These are phyloP conservation scores for Nothophaeocryptopus gaeumannii DNA, from an alignment of 2,329 filamentous ascomycete genomes.

Conservation along the genomic window DNA sequence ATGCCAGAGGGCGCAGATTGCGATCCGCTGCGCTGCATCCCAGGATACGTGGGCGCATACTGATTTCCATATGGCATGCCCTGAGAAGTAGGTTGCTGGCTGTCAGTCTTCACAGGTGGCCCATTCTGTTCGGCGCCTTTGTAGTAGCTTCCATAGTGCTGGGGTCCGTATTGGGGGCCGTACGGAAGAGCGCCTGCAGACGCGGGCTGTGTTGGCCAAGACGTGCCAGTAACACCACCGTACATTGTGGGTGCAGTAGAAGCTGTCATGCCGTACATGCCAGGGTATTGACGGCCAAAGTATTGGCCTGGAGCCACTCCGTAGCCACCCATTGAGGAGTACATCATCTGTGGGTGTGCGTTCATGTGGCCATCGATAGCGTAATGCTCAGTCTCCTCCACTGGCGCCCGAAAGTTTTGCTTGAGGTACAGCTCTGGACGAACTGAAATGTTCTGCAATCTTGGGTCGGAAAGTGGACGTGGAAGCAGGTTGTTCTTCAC, in stretches of 20 bases:
- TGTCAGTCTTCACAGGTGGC: conserved; percentile 28
- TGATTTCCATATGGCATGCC: conserved; percentile 28
- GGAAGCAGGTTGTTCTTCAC: conserved; percentile 61
- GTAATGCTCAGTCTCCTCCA: conserved; percentile 39
- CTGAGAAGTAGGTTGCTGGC: conserved; percentile 24
- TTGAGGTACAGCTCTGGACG: conserved; percentile 39
- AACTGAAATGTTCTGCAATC: conserved; percentile 34
- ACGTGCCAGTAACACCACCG: conserved; percentile 27
- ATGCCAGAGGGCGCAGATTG: conserved; percentile 26
- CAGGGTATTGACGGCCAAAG: conserved; percentile 30
- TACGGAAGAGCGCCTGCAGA: conserved; percentile 26
- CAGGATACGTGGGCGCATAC: conserved; percentile 28
- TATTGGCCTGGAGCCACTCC: conserved; percentile 33
- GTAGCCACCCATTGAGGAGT: conserved; percentile 31
- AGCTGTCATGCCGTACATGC: conserved; percentile 30
- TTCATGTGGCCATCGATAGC: conserved; percentile 36
- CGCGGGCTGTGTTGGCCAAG: conserved; percentile 27
- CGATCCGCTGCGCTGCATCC: conserved; percentile 28
- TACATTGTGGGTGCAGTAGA: conserved; percentile 29
- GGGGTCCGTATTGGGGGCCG: conserved; percentile 26
- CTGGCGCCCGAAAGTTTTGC: conserved; percentile 40
- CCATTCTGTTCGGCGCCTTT: conserved; percentile 26
- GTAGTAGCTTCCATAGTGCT: conserved; percentile 30
- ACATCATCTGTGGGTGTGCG: conserved; percentile 36
- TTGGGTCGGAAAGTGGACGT: conserved; percentile 57